Evolutionary conservation across 768 basidiomycete species (phyloP), one percentile per base, ranked within the genome.

Genomic region (Mycena vitilis): DNA sequence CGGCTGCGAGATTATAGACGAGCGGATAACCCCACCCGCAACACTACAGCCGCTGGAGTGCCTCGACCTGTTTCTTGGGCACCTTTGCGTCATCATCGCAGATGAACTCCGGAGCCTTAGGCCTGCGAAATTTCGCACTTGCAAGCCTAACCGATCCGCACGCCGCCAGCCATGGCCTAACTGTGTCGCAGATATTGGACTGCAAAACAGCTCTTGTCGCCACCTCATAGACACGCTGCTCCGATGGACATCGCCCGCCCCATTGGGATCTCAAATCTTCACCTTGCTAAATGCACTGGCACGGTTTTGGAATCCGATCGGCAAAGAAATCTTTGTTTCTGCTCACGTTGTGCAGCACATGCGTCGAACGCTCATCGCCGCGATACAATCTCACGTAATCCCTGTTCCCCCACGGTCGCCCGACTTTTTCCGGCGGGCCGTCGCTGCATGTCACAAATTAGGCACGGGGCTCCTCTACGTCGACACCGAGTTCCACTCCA

Each of bases 151-250:
- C 9, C 49, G 59, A 13, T n/a, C 47, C 1, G 59, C 47, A 16
- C 48, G 45, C 15, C 59, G 45, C 20, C 48, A 60, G 47, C 59
- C 48, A 1, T 60, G 59, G 59, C 59, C 59, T 0, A 60, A 51
- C 22, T 7, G 59, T 13, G 23, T 20, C 36, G 30, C 47, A 13
- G 47, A 49, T 49, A 36, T 49, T 4, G 47, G 59, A 7, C 30
- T 60, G 11, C 23, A 16, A 1, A 6, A n/a, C 16, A 11, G 47
- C 12, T 36, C 58, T 3, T 47, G 44, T n/a, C 5, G 18, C 16
- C 18, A 60, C 5, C 18, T 60, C 5, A 0, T 49, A 20, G 30
- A 60, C 1, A 60, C 10, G 2, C 36, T 60, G 16, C 34, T 60
- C 5, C 58, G 23, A 1, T 60, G 58, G 25, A 60, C 44, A 20